These are phyloP conservation scores for Coemansia javaensis DNA, from an alignment of 192 early-diverging fungal genomes.

Conservation along the genomic window DNA sequence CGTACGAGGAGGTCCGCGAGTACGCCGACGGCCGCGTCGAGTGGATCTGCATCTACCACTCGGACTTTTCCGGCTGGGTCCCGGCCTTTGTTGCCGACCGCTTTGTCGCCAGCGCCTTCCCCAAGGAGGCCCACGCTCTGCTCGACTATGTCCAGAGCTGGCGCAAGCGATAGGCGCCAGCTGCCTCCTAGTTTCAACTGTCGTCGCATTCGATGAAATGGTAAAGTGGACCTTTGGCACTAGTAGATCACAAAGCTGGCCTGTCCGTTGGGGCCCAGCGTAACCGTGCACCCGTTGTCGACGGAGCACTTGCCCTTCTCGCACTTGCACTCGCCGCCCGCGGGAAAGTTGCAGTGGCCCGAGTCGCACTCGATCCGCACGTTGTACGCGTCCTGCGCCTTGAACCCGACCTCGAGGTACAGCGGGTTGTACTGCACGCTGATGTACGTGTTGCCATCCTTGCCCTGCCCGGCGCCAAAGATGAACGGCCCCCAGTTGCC, in stretches of 20 bases:
- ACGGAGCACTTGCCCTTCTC: constrained; percentile 40
- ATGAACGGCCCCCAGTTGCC: constrained; percentile 50
- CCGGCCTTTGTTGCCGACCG: constrained; percentile 35
- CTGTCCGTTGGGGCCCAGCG: constrained; percentile 11
- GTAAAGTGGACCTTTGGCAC: no score
- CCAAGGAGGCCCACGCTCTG: constrained; percentile 29
- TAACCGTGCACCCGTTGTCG: constrained; percentile 45
- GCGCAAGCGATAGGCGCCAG: background rate
- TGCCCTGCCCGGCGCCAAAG: constrained; percentile 41
- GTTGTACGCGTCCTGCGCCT: constrained; percentile 16
- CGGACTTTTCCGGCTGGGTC: constrained; percentile 43
- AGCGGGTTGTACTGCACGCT: constrained; percentile 49
- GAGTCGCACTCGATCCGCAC: constrained; percentile 27
- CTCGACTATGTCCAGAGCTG: constrained; percentile 17
- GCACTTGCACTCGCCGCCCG: constrained; percentile 46
- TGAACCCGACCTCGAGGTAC: constrained; percentile 30
- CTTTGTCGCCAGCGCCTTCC: constrained; percentile 31
- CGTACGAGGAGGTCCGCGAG: constrained; percentile 42
- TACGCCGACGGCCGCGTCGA: constrained; percentile 23
- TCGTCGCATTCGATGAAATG: no score
- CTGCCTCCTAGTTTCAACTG: background rate
- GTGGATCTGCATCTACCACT: constrained; percentile 42
- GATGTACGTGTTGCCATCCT: constrained; percentile 47
- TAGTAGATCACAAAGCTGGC: constrained; percentile 40
- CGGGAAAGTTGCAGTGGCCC: constrained; percentile 42